Base-by-base conservation (phyloP, 2,329 filamentous ascomycete species). In the Arthrobotrys entomopaga region DNA sequence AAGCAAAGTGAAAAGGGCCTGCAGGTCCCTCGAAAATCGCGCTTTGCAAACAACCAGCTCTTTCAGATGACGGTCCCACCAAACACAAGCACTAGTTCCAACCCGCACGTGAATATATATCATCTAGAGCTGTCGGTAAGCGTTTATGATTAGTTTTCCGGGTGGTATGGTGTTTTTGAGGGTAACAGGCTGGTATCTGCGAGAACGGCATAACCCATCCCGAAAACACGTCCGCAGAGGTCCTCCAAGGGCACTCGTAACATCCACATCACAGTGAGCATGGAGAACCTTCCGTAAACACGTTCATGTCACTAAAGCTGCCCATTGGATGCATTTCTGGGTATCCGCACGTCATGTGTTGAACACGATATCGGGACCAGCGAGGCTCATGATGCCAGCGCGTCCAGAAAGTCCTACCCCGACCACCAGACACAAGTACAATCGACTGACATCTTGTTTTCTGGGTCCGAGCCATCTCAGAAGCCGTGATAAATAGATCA, bases 21-120 rank as follows among this genome's bases (percentile, higher is more conserved):
- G 57, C 59, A 50, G 40, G 19, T 66, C 61, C 49, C 49, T 73
- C 42, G 69, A 73, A 66, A 66, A 66, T 65, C 69, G 60, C 69
- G 61, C 69, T 65, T 61, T 66, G 34, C 61, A 66, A 61, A 66
- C 61, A 66, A 56, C 67, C 29, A 48, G 34, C 54, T 50, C 19
- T 16, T 19, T 13, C 56, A 24, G 46, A 61, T 15, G 49, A 56
- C 61, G 56, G 19, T 50, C 19, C 52, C 52, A 38, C 50, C 53
- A 64, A 60, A 43, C 61, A 54, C 46, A 40, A 42, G 48, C 26
- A 34, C 50, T 11, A 26, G 61, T 16, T 34, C 60, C 52, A 57
- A 60, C 59, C 49, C 20, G 16, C 29, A 22, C 24, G 24, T 52
- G 43, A 56, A 49, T 58, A 16, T 22, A 43, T n/a, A 19, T 15